A percentile compares a stretch with the other conserved stretches of the same genome.
phyloP scores from a whole-genome alignment of 2,329 filamentous ascomycete species.

The Magnaporthiopsis poae region DNA sequence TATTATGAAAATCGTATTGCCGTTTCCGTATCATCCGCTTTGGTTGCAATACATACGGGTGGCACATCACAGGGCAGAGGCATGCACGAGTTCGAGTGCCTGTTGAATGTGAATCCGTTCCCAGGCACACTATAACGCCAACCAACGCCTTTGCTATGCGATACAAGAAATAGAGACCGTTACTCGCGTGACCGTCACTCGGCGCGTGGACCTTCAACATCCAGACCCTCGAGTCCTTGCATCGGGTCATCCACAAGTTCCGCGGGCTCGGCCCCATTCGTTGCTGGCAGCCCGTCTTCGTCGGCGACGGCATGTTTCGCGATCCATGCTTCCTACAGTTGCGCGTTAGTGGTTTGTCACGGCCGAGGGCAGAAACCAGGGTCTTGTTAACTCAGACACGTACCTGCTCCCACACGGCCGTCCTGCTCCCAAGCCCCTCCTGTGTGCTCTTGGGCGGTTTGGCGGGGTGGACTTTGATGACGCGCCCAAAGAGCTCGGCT shows the following conservation, averaged over 20 bases:
- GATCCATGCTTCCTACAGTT: conserved; percentile 74
- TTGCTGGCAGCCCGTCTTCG: conserved; percentile 58
- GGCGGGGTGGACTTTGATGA: conserved; percentile 83
- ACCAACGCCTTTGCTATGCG: conserved; percentile 39
- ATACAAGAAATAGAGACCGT: conserved; percentile 16
- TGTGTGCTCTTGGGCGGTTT: conserved; percentile 84
- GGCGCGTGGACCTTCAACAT: conserved; percentile 83
- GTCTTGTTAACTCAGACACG: conserved; percentile 20
- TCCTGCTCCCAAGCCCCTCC: conserved; percentile 84
- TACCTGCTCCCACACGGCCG: conserved; percentile 95
- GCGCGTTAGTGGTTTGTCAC: conserved; percentile 11
- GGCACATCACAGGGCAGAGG: not conserved
- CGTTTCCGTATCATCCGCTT: not conserved
- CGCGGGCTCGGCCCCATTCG: conserved; percentile 32
- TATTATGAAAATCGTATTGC: not conserved
- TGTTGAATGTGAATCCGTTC: not conserved
- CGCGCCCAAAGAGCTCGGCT: conserved; percentile 82
- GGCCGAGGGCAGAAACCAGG: not conserved
- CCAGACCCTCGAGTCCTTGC: conserved; percentile 86
- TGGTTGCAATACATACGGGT: not conserved
- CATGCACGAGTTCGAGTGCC: not conserved
- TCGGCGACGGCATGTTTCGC: conserved; percentile 78
- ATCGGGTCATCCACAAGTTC: conserved; percentile 69
- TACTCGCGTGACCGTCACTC: conserved; percentile 32
- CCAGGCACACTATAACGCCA: conserved; percentile 9